Percentiles rank a stretch among this genome's conserved stretches.
These are phyloP conservation scores for Boletus pseudopeckii DNA, from an alignment of 768 basidiomycete genomes.

Conservation along the genomic window DNA sequence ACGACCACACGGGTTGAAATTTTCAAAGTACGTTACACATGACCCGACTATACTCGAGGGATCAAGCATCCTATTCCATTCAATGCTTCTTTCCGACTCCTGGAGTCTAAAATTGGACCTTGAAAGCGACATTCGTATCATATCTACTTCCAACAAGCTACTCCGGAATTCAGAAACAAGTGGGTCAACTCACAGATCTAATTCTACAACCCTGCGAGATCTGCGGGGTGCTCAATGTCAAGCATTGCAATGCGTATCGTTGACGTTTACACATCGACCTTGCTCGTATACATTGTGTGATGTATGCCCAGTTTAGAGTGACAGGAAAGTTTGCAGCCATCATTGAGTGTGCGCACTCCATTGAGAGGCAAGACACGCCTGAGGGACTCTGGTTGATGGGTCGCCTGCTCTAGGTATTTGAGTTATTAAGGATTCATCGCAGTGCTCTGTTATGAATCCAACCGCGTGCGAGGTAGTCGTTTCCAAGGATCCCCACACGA, in stretches of 20 bases:
- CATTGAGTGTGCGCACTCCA: background rate
- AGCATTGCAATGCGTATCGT: background rate
- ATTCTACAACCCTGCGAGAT: background rate
- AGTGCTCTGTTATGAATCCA: background rate
- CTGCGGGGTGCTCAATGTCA: background rate
- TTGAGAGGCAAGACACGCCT: background rate
- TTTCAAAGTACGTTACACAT: too few species aligned
- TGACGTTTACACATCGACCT: conserved; percentile 1
- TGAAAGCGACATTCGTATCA: background rate
- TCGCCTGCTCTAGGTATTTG: background rate
- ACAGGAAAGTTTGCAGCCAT: background rate
- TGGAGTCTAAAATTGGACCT: background rate
- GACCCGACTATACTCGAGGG: too few species aligned
- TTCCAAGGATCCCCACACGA: background rate
- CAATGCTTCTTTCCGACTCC: too few species aligned
- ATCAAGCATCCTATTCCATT: too few species aligned
- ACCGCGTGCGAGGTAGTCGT: background rate
- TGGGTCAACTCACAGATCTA: background rate
- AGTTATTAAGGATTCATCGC: background rate
- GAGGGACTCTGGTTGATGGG: background rate
- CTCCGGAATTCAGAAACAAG: background rate
- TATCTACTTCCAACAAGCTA: background rate
- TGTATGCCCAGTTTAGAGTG: background rate
- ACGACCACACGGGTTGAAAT: background rate
- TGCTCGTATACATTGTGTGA: background rate